Conservation (phyloP, 2,329 filamentous ascomycete genomes). For the Botrytis galanthina region DNA sequence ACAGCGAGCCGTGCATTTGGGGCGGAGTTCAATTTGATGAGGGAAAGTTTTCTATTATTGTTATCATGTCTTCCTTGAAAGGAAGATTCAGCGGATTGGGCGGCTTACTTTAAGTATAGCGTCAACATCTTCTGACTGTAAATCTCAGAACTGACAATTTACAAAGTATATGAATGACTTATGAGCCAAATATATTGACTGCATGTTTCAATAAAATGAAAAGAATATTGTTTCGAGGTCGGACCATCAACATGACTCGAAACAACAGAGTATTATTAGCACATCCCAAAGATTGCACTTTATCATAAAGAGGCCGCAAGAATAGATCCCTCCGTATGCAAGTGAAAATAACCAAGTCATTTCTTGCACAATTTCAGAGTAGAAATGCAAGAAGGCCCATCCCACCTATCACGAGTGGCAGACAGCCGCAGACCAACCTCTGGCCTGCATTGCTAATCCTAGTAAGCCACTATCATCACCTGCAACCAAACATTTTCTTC, state of each 20-base stretch:
- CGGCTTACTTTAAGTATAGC: slow-evolving; percentile 19
- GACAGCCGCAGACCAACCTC: slow-evolving; percentile 7
- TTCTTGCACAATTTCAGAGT: background rate
- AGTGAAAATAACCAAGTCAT: background rate
- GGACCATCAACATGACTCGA: background rate
- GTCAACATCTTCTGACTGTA: slow-evolving; percentile 23
- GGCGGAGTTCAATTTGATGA: slow-evolving; percentile 20
- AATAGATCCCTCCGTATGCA: background rate
- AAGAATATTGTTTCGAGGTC: background rate
- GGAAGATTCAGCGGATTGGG: background rate
- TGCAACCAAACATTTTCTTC: background rate
- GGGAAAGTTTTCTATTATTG: slow-evolving; percentile 1
- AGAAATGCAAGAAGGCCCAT: background rate
- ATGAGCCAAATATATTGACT: background rate
- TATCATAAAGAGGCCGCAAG: background rate
- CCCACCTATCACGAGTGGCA: slow-evolving; percentile 8
- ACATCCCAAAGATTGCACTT: background rate
- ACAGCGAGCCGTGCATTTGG: slow-evolving; percentile 20
- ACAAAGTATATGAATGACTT: slow-evolving; percentile 14
- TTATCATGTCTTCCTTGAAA: slow-evolving; percentile 11
- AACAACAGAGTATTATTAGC: background rate
- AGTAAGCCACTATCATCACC: slow-evolving; percentile 7
- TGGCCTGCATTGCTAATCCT: slow-evolving; percentile 10
- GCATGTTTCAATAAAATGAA: background rate
- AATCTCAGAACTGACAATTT: slow-evolving; percentile 15